A percentile compares a stretch with the other conserved stretches of the same genome.
Conservation (phyloP, 192 early-diverging fungal genomes). For the Linnemannia zychae region DNA sequence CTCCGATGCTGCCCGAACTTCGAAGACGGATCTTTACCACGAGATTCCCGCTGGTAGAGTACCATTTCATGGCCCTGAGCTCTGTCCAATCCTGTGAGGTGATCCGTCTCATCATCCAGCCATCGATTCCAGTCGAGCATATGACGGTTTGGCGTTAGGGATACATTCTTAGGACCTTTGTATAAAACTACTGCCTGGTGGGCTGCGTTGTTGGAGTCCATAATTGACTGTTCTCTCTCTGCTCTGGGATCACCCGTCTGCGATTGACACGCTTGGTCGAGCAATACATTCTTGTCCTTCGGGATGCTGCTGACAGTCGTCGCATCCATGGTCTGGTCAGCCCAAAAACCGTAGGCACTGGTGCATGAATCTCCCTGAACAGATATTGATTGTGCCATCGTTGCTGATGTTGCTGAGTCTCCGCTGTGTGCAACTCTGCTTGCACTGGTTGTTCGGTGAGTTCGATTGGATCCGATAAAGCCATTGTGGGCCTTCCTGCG, state of each 20-base stretch:
- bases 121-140: background rate
- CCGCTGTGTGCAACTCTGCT: background rate
- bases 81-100: background rate
- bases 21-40: background rate
- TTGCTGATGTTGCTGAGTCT: background rate
- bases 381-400: background rate
- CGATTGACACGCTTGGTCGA: background rate
- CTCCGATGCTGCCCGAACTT: background rate
- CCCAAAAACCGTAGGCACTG: background rate
- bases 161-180: constrained; percentile 7
- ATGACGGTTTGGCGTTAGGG: background rate
- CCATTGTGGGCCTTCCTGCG: background rate
- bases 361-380: background rate
- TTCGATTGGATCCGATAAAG: background rate
- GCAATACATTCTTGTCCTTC: background rate
- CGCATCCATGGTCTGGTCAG: background rate
- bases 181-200: constrained; percentile 10
- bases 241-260: background rate
- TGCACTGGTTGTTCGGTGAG: background rate
- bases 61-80: constrained; percentile 29
- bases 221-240: background rate
- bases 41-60: constrained; percentile 13
- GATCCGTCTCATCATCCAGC: background rate
- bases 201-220: background rate
- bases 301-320: background rate